A percentile compares a stretch with the other conserved stretches of the same genome.
These are phyloP conservation scores for Panicum miliaceum DNA, from an alignment of 176 grass and related monocot species.

Conservation along the genomic window DNA sequence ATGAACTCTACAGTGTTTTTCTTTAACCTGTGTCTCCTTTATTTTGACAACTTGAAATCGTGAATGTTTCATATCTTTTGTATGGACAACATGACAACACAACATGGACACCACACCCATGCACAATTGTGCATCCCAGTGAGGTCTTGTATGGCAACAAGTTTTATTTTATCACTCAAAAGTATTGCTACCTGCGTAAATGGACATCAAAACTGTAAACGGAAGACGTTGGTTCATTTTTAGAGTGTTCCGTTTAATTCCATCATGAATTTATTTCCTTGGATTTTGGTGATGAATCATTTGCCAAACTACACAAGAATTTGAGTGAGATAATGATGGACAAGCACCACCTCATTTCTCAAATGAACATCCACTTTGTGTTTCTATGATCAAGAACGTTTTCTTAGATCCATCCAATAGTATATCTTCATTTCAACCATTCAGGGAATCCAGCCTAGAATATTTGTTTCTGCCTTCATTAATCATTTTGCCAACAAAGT, in stretches of 20 bases:
- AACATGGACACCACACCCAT: no score
- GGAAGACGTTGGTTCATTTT: not conserved
- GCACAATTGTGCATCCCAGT: no score
- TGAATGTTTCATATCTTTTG: not conserved
- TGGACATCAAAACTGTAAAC: not conserved
- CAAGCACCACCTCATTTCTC: no score
- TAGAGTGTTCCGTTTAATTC: no score
- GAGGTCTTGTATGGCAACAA: no score
- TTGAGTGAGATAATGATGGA: no score
- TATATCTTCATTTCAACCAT: not conserved
- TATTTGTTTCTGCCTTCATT: not conserved
- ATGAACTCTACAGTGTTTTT: not conserved
- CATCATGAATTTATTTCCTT: not conserved
- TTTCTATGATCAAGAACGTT: not conserved
- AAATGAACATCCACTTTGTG: no score
- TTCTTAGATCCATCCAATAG: not conserved
- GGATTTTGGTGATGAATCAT: not conserved
- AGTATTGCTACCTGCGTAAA: no score
- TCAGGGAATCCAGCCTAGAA: not conserved
- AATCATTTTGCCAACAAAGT: not conserved
- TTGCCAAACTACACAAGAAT: no score
- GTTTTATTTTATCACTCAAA: no score
- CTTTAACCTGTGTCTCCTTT: not conserved
- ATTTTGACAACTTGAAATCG: not conserved
- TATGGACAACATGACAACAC: not conserved